These are phyloP conservation scores for Straminergon stramineum DNA, from an alignment of 225 moss, liverwort and hornwort genomes.

Conservation along the genomic window DNA sequence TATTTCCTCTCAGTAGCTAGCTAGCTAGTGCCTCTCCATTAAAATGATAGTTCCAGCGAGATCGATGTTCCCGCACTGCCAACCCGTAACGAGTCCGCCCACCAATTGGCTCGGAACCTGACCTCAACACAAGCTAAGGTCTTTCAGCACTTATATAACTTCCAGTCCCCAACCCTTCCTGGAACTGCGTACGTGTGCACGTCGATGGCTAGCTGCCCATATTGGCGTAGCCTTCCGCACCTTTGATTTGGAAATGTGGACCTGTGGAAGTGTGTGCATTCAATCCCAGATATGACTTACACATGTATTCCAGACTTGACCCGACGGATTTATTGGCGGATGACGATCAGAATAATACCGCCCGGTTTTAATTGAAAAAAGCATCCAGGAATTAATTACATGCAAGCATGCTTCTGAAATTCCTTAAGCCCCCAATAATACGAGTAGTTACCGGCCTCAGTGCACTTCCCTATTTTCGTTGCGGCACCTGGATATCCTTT, in stretches of 20 bases:
- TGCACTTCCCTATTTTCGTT: not conserved
- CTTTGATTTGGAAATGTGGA: not conserved
- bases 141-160: not conserved
- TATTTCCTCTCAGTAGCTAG: not conserved
- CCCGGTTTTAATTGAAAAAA: not conserved
- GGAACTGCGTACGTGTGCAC: not conserved
- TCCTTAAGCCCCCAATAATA: not conserved
- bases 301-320: not conserved
- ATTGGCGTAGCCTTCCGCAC: not conserved
- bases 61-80: not conserved
- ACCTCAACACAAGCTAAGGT: not conserved
- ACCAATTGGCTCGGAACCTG: not conserved
- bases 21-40: not conserved
- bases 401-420: not conserved
- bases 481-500: not conserved
- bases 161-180: not conserved
- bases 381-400: not conserved
- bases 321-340: not conserved
- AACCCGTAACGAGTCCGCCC: not conserved
- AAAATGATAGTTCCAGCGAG: not conserved
- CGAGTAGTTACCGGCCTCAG: not conserved
- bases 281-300: not conserved
- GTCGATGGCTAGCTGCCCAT: not conserved
- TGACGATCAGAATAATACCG: not conserved
- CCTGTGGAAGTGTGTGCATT: too few relatives aligned